Evolutionary conservation across 2,329 filamentous ascomycete genomes (phyloP), one percentile per base, ranked within the genome.

Genomic region (Arachnopeziza araneosa): DNA sequence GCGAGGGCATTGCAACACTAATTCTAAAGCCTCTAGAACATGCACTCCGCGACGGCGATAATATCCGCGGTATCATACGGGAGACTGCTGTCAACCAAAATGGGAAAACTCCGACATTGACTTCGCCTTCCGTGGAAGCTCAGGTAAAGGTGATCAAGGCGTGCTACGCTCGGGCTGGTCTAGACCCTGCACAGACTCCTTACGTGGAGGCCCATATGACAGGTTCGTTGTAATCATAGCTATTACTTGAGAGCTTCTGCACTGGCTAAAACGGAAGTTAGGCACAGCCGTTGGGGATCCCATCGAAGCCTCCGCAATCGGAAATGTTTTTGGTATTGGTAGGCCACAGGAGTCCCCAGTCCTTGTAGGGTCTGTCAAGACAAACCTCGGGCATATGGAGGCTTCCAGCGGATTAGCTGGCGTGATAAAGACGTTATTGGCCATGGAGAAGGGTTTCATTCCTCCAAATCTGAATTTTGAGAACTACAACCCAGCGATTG

Each of bases 1-100:
- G 84, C 0, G 86, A 89, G 66, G 86, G 84, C 0, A 75, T 83
- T 24, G 82, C 78, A 0, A 76, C 82, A 9, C 70, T 88, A 1
- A 66, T 87, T 3, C 67, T 89, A 52, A 88, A 88, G 71, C 77
- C 77, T 1, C 72, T 88, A 0, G 73, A 75, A 9, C 80, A 84
- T 67, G 86, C 85, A 1, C 65, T 88, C 5, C 74, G 74, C 8
- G 81, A 84, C 64, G 81, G 82, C 22, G 83, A 88, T 67, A 79
- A 78, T 0, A 81, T 85, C 57, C 76, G 80, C 7, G 79, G 77
- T 5, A 75, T 85, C 24, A 80, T 86, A 57, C 76, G 80, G 19
- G 79, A 75, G 4, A 81, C 77, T 0, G 73, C 74, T 0, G 74
- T 79, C 36, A 85, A 84, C 61, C 78, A 81, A 60, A 84, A 88